A percentile compares a stretch with the other conserved stretches of the same genome.
Evolutionary conservation across 805 yeast species (phyloP).

Genomic region (Zygotorulaspora sp.): DNA sequence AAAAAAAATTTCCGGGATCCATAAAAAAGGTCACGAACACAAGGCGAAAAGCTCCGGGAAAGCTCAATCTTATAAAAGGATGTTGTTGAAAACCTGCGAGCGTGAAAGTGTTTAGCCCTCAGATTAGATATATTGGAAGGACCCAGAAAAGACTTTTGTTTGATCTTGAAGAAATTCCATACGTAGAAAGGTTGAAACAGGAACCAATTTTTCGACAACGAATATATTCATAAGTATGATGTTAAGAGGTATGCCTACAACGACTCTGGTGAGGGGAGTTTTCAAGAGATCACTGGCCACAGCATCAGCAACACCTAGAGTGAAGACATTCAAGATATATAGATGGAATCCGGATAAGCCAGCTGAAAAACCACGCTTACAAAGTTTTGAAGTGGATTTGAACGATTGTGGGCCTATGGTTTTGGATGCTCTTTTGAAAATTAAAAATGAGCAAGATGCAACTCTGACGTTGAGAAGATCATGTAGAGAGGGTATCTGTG

Average conservation of each 20-base stretch:
- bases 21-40: background rate
- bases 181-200: background rate
- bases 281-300: constrained; percentile 28
- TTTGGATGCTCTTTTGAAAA: constrained; percentile 87
- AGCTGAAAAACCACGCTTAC: constrained; percentile 81
- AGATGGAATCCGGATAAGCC: constrained; percentile 99
- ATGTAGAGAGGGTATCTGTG: constrained; percentile 99
- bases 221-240: background rate
- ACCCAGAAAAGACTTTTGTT: too few relatives aligned
- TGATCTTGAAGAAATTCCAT: too few relatives aligned
- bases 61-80: background rate
- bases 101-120: too few relatives aligned
- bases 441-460: constrained; percentile 94
- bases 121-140: too few relatives aligned
- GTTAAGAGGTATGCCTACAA: background rate
- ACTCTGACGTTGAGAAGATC: constrained; percentile 96
- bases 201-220: background rate
- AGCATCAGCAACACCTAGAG: constrained; percentile 50
- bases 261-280: constrained; percentile 9
- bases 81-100: too few relatives aligned
- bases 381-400: constrained; percentile 78
- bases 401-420: constrained; percentile 97
- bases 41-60: background rate
- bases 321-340: constrained; percentile 87
- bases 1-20: background rate